Conservation (phyloP, 106 monocot genomes). For the Posidonia australis region DNA sequence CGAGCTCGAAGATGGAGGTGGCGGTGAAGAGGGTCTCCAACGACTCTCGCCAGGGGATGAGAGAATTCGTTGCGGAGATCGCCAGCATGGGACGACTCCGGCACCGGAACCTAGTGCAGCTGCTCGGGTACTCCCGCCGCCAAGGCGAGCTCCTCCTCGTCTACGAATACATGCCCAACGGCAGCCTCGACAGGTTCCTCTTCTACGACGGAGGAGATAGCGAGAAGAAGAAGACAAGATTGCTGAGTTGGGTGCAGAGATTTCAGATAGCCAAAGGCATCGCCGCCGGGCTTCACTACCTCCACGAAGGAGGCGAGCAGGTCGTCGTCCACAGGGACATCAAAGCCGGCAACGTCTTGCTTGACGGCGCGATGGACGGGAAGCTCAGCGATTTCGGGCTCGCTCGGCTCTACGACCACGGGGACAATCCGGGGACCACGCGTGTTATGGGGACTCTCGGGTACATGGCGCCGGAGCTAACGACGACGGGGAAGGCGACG, state of each 20-base stretch:
- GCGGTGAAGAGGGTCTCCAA: constrained; percentile 16
- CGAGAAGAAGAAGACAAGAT: background rate
- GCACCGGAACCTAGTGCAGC: constrained; percentile 17
- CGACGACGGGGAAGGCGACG: constrained; percentile 14
- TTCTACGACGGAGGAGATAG: background rate
- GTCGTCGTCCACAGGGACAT: no score
- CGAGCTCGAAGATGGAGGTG: background rate
- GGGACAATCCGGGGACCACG: no score
- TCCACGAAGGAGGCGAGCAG: constrained; percentile 8
- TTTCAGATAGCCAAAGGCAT: background rate
- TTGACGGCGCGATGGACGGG: no score
- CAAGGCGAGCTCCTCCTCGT: background rate
- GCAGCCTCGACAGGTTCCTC: constrained; percentile 3
- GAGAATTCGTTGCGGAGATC: constrained; percentile 15
- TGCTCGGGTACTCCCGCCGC: constrained; percentile 15
- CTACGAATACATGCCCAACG: constrained; percentile 9
- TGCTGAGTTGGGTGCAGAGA: constrained; percentile 2
- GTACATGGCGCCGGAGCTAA: constrained; percentile 18
- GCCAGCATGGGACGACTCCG: constrained; percentile 19
- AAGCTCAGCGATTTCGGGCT: no score
- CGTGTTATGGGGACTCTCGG: constrained; percentile 11
- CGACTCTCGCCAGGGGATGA: constrained; percentile 10
- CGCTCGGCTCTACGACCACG: no score
- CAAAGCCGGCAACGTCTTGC: no score
- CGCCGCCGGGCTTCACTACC: constrained; percentile 1